Evolutionary conservation across 805 yeast species (phyloP), one percentile per base, ranked within the genome.

Genomic region (Yamadazyma ubonensis): DNA sequence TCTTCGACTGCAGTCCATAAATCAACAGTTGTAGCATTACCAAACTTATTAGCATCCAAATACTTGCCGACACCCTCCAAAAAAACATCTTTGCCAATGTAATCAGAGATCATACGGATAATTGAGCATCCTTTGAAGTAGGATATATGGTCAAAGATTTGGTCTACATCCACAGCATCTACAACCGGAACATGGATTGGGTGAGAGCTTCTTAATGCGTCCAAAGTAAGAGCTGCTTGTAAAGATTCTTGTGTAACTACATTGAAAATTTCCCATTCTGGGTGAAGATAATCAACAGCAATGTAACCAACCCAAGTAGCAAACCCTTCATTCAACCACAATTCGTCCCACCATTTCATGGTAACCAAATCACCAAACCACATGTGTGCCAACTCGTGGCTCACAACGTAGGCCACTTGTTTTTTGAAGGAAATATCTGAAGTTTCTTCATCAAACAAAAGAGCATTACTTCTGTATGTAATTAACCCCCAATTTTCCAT

Each of bases 331-430:
- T 86, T 86, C 45, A 86, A 75, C 95, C 95, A 86, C 50, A 86
- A 71, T 53, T 85, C 93, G 52, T 86, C 87, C 96, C 96, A 86
- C 93, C 95, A 87, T 53, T 83, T 80, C 95, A 86, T 87, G 33
- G 95, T 87, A 45, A 86, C 91, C 51, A 83, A 73, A 61, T 87
- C 83, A 41, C 96, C 95, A 54, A 86, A 87, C 95, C 95, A 87
- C 58, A 87, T 93, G 62, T 86, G 96, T 8, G 95, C 95, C 42
- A 86, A 69, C 63, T 86, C 96, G 63, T 87, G 96, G 43, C 83
- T 81, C 20, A 86, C 84, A 23, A 86, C 95, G 54, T 85, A 85
- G 5, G 88, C 81, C 21, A 86, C 93, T 46, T 83, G 82, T 57
- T 80, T 79, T 58, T 82, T 77, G 52, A 75, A 76, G 15, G 71